phyloP scores from a whole-genome alignment of 768 basidiomycete genomes.

The Leccinum sublutescens region DNA sequence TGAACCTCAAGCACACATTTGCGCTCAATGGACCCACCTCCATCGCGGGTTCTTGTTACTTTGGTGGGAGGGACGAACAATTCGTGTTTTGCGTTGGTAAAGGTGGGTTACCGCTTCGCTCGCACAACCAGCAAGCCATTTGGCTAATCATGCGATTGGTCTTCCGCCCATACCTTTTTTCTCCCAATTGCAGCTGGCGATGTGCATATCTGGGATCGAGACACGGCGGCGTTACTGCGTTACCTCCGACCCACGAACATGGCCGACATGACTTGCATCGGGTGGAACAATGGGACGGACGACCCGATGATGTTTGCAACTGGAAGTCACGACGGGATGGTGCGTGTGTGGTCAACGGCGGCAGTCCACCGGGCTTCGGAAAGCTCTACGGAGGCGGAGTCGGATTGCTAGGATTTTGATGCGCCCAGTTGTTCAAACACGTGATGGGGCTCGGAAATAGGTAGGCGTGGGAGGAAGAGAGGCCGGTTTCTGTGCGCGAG shows the following conservation, averaged over 20 bases:
- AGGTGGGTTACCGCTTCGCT: constrained; percentile 39
- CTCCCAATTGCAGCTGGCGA: constrained; percentile 56
- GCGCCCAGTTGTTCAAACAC: not conserved
- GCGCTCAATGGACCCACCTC: constrained; percentile 58
- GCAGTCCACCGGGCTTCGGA: constrained; percentile 2
- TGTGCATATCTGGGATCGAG: constrained; percentile 84
- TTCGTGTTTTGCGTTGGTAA: constrained; percentile 79
- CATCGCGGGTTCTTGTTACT: constrained; percentile 78
- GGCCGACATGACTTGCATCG: constrained; percentile 69
- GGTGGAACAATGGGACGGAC: constrained; percentile 70
- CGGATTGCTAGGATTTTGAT: constrained; percentile 12
- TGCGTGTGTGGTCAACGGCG: constrained; percentile 68
- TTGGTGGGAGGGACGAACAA: constrained; percentile 76
- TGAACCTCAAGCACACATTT: constrained; percentile 62
- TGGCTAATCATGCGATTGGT: not conserved
- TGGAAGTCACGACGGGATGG: constrained; percentile 74
- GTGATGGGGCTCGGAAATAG: not conserved
- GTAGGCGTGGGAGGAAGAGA: not conserved
- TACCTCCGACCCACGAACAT: constrained; percentile 56
- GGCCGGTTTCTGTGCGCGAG: not conserved
- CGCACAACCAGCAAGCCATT: not conserved
- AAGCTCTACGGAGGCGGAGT: constrained; percentile 22
- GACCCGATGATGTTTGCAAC: constrained; percentile 57
- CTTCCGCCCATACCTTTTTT: not conserved
- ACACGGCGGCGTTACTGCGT: constrained; percentile 69